Percentiles rank a stretch among this genome's conserved stretches.
These are phyloP conservation scores for Orbilia blumenaviensis DNA, from an alignment of 2,329 filamentous ascomycete species.

Conservation along the genomic window DNA sequence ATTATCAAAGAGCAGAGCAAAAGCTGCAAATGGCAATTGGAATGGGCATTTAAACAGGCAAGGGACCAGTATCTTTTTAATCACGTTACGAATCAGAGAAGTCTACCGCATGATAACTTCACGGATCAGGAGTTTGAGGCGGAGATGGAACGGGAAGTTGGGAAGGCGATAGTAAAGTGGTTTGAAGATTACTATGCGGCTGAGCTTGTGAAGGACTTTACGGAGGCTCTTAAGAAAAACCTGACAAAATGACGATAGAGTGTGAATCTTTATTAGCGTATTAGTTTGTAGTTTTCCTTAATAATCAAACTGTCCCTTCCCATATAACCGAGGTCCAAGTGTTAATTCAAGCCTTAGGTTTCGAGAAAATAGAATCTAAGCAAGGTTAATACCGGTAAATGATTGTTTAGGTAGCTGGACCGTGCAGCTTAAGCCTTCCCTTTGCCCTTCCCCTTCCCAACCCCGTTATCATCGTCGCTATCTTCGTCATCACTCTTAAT, in stretches of 20 bases:
- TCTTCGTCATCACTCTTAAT: conserved; percentile 60
- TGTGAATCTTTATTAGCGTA: too few relatives aligned
- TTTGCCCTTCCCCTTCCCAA: conserved; percentile 24
- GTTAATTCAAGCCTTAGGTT: too few relatives aligned
- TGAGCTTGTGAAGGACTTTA: background rate
- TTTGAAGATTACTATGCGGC: background rate
- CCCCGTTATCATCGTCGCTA: conserved; percentile 2
- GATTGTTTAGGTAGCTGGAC: too few relatives aligned
- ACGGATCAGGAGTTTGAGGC: background rate
- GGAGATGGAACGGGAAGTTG: background rate
- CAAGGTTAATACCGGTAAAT: background rate
- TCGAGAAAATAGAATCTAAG: too few relatives aligned
- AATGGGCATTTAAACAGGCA: background rate
- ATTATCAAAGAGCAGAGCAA: background rate
- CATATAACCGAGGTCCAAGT: too few relatives aligned
- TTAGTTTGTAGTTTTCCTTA: too few relatives aligned
- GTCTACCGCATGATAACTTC: background rate
- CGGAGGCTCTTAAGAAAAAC: background rate
- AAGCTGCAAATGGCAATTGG: background rate
- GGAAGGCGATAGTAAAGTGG: background rate
- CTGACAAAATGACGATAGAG: background rate
- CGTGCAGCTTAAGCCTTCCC: background rate
- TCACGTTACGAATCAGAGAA: background rate
- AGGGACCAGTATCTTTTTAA: background rate
- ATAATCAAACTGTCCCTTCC: background rate